Percentiles rank a stretch among this genome's conserved stretches.
These are phyloP conservation scores for Macrophomina pseudophaseolina DNA, from an alignment of 2,329 filamentous ascomycete genomes.

Conservation along the genomic window DNA sequence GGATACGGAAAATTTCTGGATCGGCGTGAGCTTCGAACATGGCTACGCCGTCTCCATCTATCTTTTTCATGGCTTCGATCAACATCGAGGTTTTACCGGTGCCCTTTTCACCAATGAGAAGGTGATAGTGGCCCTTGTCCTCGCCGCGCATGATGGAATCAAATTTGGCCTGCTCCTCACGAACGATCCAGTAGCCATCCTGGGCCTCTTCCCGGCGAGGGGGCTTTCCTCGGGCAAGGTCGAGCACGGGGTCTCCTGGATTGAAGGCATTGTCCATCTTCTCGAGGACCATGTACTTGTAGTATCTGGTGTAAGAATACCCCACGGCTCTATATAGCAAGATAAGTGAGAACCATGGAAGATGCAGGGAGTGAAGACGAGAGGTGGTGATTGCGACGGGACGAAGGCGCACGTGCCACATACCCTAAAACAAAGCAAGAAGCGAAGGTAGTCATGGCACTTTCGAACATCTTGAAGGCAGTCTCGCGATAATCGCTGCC, in stretches of 20 bases:
- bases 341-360: not conserved
- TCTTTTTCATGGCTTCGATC: conserved; percentile 91
- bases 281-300: conserved; percentile 87
- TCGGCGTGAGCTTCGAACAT: conserved; percentile 98
- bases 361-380: not conserved
- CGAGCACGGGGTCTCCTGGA: conserved; percentile 88
- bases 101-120: conserved; percentile 93
- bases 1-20: conserved; percentile 90
- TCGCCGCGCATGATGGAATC: conserved; percentile 81
- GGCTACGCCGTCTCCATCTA: conserved; percentile 83
- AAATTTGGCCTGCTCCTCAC: conserved; percentile 80
- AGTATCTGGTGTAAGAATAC: conserved; percentile 60
- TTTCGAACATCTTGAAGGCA: conserved; percentile 58
- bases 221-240: conserved; percentile 56
- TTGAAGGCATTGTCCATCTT: conserved; percentile 94
- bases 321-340: conserved; percentile 40
- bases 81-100: conserved; percentile 97
- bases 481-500: conserved; percentile 43
- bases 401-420: conserved; percentile 24
- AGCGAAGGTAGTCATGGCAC: conserved; percentile 56
- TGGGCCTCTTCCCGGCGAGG: conserved; percentile 49
- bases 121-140: conserved; percentile 81
- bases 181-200: conserved; percentile 74
- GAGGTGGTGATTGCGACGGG: not conserved
- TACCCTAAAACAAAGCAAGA: conserved; percentile 55